Percentiles rank a stretch among this genome's conserved stretches.
Evolutionary conservation across 1,284 basidiomycete species (phyloP).

Genomic region (Pascua sp.): DNA sequence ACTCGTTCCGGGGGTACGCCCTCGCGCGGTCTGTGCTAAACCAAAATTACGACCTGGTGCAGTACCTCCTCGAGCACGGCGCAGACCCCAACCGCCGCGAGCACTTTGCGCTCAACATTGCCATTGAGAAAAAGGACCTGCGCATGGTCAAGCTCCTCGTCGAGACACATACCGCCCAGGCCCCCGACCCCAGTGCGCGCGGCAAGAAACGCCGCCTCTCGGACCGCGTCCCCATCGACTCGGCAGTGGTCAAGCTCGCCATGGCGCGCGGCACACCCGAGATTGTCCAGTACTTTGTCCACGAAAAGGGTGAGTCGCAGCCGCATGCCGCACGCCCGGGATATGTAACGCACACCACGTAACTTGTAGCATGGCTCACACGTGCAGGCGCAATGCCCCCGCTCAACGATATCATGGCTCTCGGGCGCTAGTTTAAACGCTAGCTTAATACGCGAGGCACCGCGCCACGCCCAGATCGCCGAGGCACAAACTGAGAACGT

Average conservation of each 20-base stretch:
- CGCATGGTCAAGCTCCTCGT: constrained; percentile 67
- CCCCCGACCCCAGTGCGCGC: neutral
- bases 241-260: constrained; percentile 33
- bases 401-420: constrained; percentile 13
- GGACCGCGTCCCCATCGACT: constrained; percentile 26
- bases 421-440: neutral
- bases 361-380: neutral
- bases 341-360: neutral
- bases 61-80: constrained; percentile 65
- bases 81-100: constrained; percentile 64
- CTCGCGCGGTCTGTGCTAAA: constrained; percentile 70
- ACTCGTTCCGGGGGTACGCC: constrained; percentile 71
- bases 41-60: constrained; percentile 61
- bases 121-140: constrained; percentile 65
- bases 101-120: constrained; percentile 65
- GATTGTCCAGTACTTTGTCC: constrained; percentile 66
- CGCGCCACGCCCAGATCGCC: too few species aligned
- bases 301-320: constrained; percentile 60
- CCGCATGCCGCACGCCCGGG: too few species aligned
- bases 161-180: constrained; percentile 51
- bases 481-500: neutral
- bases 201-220: constrained; percentile 30
- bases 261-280: constrained; percentile 56
- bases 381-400: constrained; percentile 12
- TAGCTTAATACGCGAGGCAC: too few species aligned